Conservation (phyloP, 2,329 filamentous ascomycete genomes). For the Coniosporium uncinatum region DNA sequence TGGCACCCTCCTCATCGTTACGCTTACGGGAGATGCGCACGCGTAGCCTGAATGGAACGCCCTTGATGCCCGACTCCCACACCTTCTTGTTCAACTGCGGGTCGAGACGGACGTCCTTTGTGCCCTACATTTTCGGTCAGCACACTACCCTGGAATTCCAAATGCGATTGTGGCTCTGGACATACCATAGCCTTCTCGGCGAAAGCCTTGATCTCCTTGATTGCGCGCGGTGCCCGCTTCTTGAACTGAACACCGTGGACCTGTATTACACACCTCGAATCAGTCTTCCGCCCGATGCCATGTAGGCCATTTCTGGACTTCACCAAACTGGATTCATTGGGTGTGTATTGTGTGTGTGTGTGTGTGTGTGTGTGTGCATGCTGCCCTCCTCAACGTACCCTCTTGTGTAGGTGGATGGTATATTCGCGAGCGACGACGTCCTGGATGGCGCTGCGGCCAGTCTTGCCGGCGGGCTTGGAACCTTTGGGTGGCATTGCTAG, state of each 20-base stretch:
- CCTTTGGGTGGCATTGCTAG: not conserved
- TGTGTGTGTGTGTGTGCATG: not conserved
- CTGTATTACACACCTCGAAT: conserved; percentile 51
- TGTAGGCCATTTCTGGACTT: conserved; percentile 33
- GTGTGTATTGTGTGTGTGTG: conserved; percentile 9
- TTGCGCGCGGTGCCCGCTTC: conserved; percentile 96
- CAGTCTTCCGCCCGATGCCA: conserved; percentile 64
- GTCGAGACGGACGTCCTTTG: conserved; percentile 95
- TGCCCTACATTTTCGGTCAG: no score
- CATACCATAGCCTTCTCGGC: conserved; percentile 95
- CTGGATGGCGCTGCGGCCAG: conserved; percentile 87
- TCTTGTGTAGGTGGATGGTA: conserved; percentile 99
- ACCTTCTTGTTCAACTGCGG: conserved; percentile 99
- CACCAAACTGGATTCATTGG: conserved; percentile 44
- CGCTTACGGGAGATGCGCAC: conserved; percentile 99
- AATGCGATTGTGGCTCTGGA: no score
- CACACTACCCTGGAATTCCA: no score
- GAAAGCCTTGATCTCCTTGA: conserved; percentile 99
- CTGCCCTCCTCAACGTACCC: conserved; percentile 59
- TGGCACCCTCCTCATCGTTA: conserved; percentile 99
- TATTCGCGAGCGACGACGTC: conserved; percentile 99
- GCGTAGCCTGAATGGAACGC: conserved; percentile 94
- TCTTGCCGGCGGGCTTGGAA: conserved; percentile 47
- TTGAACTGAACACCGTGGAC: conserved; percentile 98
- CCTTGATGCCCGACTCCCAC: conserved; percentile 99